These are phyloP conservation scores for Selaginella tamariscina DNA, from an alignment of 75 land plant genomes.

Conservation along the genomic window DNA sequence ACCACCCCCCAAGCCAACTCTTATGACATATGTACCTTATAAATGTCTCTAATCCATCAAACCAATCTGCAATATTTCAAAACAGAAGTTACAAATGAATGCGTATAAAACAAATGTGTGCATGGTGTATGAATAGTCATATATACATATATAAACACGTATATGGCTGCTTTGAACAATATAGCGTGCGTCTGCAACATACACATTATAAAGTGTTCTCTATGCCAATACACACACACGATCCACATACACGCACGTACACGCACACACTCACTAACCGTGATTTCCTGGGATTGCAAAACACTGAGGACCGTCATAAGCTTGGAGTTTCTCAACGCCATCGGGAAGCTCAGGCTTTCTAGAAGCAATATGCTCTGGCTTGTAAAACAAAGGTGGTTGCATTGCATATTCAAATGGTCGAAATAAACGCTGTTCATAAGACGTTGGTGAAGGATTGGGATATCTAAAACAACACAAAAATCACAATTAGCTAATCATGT, in stretches of 20 bases:
- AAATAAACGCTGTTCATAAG: constrained; percentile 88
- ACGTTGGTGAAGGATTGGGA: constrained; percentile 89
- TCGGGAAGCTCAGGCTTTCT: constrained; percentile 80
- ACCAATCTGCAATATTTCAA: constrained; percentile 65
- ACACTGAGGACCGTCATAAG: constrained; percentile 87
- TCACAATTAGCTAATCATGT: not conserved
- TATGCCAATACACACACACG: not conserved
- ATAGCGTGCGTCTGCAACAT: not conserved
- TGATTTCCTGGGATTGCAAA: constrained; percentile 97
- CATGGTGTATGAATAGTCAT: not conserved
- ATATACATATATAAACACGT: not conserved
- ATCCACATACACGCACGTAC: not conserved
- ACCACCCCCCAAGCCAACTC: constrained; percentile 99
- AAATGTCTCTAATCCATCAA: constrained; percentile 94
- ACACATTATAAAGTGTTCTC: not conserved
- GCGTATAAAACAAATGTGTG: not conserved
- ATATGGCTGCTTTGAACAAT: not conserved
- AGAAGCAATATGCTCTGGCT: constrained; percentile 73
- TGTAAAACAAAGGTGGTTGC: constrained; percentile 87
- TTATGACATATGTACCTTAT: constrained; percentile 96
- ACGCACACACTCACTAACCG: constrained; percentile 37
- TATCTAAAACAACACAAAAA: constrained; percentile 41
- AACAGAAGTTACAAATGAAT: not conserved
- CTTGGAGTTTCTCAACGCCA: constrained; percentile 46
- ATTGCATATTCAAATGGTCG: constrained; percentile 90